These are phyloP conservation scores for Laetiporus sulphureus DNA, from an alignment of 1,284 basidiomycete genomes.

Conservation along the genomic window DNA sequence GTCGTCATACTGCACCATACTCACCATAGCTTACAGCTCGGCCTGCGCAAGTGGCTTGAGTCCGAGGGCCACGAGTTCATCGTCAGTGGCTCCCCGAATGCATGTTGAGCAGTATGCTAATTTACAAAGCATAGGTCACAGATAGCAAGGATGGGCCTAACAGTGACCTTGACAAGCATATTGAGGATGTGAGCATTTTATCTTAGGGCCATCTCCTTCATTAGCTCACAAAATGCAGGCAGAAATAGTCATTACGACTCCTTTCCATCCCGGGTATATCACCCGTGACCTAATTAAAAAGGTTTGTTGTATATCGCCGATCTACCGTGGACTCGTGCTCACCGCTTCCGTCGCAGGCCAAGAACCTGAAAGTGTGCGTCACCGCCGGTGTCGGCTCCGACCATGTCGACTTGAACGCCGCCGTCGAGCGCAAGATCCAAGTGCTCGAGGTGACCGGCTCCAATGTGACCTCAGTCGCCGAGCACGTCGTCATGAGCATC, in stretches of 20 bases:
- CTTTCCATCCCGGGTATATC: conserved; percentile 90
- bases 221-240: conserved; percentile 29
- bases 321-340: background rate
- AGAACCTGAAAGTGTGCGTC: conserved; percentile 88
- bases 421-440: conserved; percentile 77
- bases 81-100: conserved; percentile 32
- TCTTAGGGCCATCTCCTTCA: conserved; percentile 27
- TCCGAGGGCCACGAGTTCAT: conserved; percentile 74
- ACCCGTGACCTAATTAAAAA: conserved; percentile 67
- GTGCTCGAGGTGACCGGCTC: conserved; percentile 34
- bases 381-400: conserved; percentile 95
- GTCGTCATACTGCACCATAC: conserved; percentile 35
- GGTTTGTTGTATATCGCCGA: conserved; percentile 8
- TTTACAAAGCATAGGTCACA: conserved; percentile 50
- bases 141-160: conserved; percentile 85
- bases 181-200: conserved; percentile 60
- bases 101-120: conserved; percentile 3
- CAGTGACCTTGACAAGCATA: conserved; percentile 84
- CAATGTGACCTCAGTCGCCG: conserved; percentile 86
- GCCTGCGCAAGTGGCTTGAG: conserved; percentile 49
- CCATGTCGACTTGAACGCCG: conserved; percentile 87
- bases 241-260: conserved; percentile 82
- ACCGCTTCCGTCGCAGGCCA: conserved; percentile 43
- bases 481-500: conserved; percentile 84
- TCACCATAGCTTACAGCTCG: background rate